Evolutionary conservation across 305 asterid species (phyloP), one percentile per base, ranked within the genome.

Genomic region (Lippia alba): DNA sequence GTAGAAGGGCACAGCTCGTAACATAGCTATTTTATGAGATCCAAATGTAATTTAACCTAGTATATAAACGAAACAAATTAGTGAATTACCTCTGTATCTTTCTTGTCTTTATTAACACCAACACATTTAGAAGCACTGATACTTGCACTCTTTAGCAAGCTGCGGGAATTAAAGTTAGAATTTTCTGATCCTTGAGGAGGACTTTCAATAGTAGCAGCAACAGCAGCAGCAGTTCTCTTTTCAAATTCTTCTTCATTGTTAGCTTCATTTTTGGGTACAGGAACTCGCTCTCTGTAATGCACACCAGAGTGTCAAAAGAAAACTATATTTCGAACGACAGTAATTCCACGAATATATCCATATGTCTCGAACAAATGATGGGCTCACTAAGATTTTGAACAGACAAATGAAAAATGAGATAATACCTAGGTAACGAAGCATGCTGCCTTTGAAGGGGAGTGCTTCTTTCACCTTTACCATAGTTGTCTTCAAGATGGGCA

Each of bases 111-210:
- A 24, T 24, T 81, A 63, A 87, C 96, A 48, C 80, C 97, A 0
- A 94, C 70, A 34, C 99, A 94, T 79, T 91, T 90, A 34, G 99
- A 94, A 54, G 83, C 99, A 68, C 99, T 94, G 69, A 91, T 94
- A 69, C 97, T 94, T 68, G 96, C 94, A 75, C 99, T 94, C 90
- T 94, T 94, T 76, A 91, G 84, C 90, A 94, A 84, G 87, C 99
- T 86, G 49, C 96, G 97, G 74, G 91, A 85, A 62, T 87, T 86
- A 53, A 74, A 79, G 79, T 76, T 76, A 9, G 64, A 16, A 61
- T 67, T 57, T 19, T 77, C 89, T 53, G 83, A 66, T 66, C 87
- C 87, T 48, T 76, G 85, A 6, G 87, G 91, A 64, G 92, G 96
- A 57, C 92, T 86, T 39, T 86, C 82, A 61, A 85, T 85, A 59